Evolutionary conservation across 345 rosid genomes (phyloP).

Genomic region (Cardamine chenopodiifolia): DNA sequence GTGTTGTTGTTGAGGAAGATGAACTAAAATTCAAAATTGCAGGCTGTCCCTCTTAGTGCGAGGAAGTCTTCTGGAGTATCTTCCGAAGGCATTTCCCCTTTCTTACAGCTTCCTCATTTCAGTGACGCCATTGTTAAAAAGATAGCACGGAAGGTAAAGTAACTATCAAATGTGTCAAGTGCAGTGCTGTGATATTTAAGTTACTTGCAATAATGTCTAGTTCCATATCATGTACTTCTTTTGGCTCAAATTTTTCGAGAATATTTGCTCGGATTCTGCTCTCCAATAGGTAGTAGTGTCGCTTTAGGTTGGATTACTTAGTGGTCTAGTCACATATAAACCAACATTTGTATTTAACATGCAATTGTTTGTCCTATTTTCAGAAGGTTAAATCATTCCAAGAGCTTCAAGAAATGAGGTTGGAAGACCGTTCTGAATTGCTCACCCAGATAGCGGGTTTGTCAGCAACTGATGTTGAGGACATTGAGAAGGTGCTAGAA

Average conservation of each 20-base stretch:
- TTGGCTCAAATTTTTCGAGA: neutral
- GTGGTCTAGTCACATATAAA: neutral
- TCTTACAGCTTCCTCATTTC: conserved; percentile 93
- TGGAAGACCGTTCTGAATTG: conserved; percentile 74
- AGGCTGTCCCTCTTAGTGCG: conserved; percentile 98
- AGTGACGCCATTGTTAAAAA: conserved; percentile 78
- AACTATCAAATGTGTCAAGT: conserved; percentile 19
- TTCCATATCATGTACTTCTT: conserved; percentile 18
- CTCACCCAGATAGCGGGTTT: conserved; percentile 82
- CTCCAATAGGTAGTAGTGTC: conserved; percentile 14
- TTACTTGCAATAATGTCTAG: conserved; percentile 4
- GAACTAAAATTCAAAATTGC: conserved; percentile 35
- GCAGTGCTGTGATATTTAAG: conserved; percentile 10
- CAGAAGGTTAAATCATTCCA: conserved; percentile 93
- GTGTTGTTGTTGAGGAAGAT: conserved; percentile 21
- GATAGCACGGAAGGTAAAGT: conserved; percentile 84
- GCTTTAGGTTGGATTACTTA: conserved; percentile 5
- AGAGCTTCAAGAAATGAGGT: conserved; percentile 74
- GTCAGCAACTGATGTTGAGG: conserved; percentile 65
- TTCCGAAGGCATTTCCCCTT: conserved; percentile 86
- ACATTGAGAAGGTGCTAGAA: conserved; percentile 78
- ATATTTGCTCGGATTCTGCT: conserved; percentile 5
- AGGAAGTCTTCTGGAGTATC: conserved; percentile 89
- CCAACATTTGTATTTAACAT: neutral
- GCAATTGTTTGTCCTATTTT: conserved; percentile 37